A percentile compares a stretch with the other conserved stretches of the same genome.
Conservation (phyloP, 106 monocot genomes). For the Phalaenopsis aphrodite region DNA sequence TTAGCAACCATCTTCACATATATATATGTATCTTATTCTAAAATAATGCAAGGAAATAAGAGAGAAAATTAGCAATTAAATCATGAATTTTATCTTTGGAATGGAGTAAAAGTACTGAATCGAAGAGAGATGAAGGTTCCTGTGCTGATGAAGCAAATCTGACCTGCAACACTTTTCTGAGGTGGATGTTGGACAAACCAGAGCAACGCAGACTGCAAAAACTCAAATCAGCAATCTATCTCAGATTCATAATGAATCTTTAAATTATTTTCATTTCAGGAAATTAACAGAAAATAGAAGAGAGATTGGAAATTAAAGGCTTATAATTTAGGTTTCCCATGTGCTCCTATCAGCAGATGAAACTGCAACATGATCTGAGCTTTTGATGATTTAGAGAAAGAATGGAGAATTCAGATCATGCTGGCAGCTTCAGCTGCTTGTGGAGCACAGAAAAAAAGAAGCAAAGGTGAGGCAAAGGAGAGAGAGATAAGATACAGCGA, state of each 20-base stretch:
- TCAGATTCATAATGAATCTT: no score
- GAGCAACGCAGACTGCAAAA: no score
- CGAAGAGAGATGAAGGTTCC: no score
- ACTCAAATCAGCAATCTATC: no score
- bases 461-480: neutral
- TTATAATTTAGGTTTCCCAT: slow-evolving; percentile 7
- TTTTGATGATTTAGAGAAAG: neutral
- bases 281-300: neutral
- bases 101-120: neutral
- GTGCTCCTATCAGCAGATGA: slow-evolving; percentile 55
- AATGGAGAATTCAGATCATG: slow-evolving; percentile 64
- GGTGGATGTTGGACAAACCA: no score
- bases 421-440: slow-evolving; percentile 97
- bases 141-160: no score
- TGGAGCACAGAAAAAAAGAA: slow-evolving; percentile 35
- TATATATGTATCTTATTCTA: neutral
- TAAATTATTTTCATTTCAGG: no score
- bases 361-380: slow-evolving; percentile 63
- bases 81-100: neutral
- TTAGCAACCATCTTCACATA: neutral
- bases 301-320: neutral
- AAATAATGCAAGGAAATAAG: neutral
- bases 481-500: no score
- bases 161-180: no score
- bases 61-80: neutral